Base-by-base conservation (phyloP, 1,284 basidiomycete genomes). In the Stereum hirsutum region DNA sequence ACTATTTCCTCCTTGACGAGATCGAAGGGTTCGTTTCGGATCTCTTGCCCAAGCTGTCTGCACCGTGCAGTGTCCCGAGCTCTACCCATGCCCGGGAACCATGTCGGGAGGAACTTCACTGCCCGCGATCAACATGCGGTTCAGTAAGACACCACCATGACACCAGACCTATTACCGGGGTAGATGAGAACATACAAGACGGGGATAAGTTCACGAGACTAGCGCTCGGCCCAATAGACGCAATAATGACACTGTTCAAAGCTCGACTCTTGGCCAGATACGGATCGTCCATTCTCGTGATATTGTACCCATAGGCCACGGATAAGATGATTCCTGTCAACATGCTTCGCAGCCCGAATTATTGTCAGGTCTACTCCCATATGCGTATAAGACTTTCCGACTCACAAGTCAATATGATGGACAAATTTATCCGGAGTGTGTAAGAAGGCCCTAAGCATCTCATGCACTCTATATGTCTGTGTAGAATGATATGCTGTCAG, bases 401-500 rank as follows among this genome's bases (percentile, higher is more conserved):
- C 39, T 15, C 11, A 41, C 39, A 28, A 20, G 12, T 11, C 7
- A 14, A 41, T 15, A 14, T 41, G 27, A 19, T 17, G 4, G 5
- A 17, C 24, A 30, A 31, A 32, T 12, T 17, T 17, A 15, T 30
- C 28, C 1, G 39, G 39, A 12, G n/a, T 15, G 14, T 32, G 20
- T 3, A 41, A 30, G 11, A 41, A 14, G 19, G 24, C 11, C 11
- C 21, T 17, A 21, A 30, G 30, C 6, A 41, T 12, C 11, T n/a
- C 15, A 12, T 50, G 51, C 2, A 54, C 50, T 6, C 58, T 41
- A 5, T 57, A 50, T 39, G 57, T 50, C 41, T 62, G 61, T 2
- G 57, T 40, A 4, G 19, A 5, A 24, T 52, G 42, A 46, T 62
- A 62, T 8, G 54, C 52, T 34, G 57, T 53, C 17, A 63, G 55